Base-by-base conservation (phyloP, 208 protist genomes). In the Trypanosoma vivax region DNA sequence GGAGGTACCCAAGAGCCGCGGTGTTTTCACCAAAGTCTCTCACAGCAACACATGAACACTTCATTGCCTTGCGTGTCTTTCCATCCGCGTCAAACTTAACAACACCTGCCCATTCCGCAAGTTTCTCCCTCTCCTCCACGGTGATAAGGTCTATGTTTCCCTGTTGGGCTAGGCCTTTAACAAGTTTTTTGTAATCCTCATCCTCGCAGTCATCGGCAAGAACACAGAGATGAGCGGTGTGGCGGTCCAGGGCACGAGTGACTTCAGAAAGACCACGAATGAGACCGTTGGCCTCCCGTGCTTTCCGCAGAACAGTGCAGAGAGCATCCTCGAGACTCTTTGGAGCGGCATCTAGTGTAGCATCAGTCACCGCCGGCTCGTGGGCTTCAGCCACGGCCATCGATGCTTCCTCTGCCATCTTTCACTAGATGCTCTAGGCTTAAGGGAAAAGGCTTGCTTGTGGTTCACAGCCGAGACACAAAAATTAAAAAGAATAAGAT, bases 131-230 rank as follows among this genome's bases (percentile, higher is more conserved):
- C 67, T 88, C 79, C 58, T 83, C 78, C 23, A 95, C 81, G 58
- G 81, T 83, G 70, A 95, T 88, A 37, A 95, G 69, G 55, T 93
- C 80, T 59, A 93, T 85, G 47, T 84, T 71, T 43, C 82, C 70
- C 67, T 91, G 85, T 50, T 74, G 79, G 50, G 77, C 67, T 28
- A 95, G 83, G 38, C 81, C 83, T 7, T 67, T 83, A 51, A 95
- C 74, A 35, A 95, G 85, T 51, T 89, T 91, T 79, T 93, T 95
- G 83, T 93, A 95, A 50, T 78, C 80, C 73, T 85, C 83, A 59
- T 95, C 85, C 53, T 95, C 88, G 73, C 85, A 93, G 73, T 93
- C 85, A 19, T 93, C 85, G 37, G 88, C 85, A 48, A 95, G 83
- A 45, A 95, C 76, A 68, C 79, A 90, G 53, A 95, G 72, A 66